These are phyloP conservation scores for Lactarius sanguifluus DNA, from an alignment of 768 basidiomycete genomes.

Conservation along the genomic window DNA sequence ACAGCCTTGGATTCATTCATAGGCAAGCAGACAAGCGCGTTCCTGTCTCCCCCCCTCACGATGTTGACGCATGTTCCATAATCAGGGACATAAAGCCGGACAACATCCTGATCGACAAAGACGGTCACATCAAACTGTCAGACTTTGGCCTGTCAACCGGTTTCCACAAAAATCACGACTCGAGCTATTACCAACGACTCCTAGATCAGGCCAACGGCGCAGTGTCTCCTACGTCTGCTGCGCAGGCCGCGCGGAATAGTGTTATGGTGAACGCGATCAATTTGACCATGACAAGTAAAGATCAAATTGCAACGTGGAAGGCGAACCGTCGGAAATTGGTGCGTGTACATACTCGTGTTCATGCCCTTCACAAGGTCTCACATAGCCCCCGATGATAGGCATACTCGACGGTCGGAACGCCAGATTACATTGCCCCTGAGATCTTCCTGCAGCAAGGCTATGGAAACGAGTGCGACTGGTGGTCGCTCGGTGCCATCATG, in stretches of 20 bases:
- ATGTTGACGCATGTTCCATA: constrained; percentile 16
- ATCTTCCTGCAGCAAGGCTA: constrained; percentile 98
- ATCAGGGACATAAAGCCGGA: constrained; percentile 97
- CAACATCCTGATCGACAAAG: constrained; percentile 97
- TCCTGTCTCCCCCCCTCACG: neutral
- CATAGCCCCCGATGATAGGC: constrained; percentile 50
- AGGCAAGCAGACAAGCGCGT: constrained; percentile 52
- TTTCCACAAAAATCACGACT: constrained; percentile 97
- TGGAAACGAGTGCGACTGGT: constrained; percentile 98
- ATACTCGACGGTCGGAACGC: constrained; percentile 97
- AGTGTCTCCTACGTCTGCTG: constrained; percentile 42
- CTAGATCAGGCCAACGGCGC: constrained; percentile 64
- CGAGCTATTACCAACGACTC: constrained; percentile 88
- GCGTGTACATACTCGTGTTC: constrained; percentile 31
- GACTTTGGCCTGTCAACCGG: constrained; percentile 99
- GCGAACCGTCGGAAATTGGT: constrained; percentile 95
- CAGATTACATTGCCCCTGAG: constrained; percentile 95
- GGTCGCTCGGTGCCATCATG: constrained; percentile 98
- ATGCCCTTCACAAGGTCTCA: constrained; percentile 10
- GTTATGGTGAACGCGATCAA: constrained; percentile 98
- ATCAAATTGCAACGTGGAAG: constrained; percentile 97
- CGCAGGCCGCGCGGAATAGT: constrained; percentile 76
- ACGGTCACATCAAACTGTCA: constrained; percentile 95
- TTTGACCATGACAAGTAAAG: constrained; percentile 90
- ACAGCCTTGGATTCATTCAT: constrained; percentile 96